Evolutionary conservation across 768 basidiomycete genomes (phyloP).

Genomic region (Tulasnella sp.): DNA sequence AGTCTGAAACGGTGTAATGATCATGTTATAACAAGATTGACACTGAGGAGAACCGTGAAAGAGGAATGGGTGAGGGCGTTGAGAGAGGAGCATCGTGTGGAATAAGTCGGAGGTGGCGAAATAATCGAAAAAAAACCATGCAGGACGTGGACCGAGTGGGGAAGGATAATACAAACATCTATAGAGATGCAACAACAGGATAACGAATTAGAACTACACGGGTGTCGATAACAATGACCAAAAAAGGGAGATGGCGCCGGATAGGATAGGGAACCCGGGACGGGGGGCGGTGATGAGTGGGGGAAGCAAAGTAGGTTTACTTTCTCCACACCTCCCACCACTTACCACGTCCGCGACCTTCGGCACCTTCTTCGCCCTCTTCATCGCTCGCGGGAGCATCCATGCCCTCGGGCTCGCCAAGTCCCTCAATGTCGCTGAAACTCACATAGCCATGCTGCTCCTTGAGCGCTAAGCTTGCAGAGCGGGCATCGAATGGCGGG

Average conservation of each 20-base stretch:
- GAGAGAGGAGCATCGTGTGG: neutral
- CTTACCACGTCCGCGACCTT: conserved; percentile 25
- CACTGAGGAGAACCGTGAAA: conserved; percentile 2
- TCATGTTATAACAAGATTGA: neutral
- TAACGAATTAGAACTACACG: neutral
- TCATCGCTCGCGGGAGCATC: conserved; percentile 28
- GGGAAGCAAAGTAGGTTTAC: conserved; percentile 24
- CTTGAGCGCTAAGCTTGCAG: conserved; percentile 32
- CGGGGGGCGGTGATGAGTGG: neutral
- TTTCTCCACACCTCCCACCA: conserved; percentile 36
- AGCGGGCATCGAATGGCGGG: conserved; percentile 34
- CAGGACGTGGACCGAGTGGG: conserved; percentile 12
- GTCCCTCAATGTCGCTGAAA: conserved; percentile 37
- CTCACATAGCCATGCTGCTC: conserved; percentile 36
- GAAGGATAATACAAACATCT: conserved; percentile 16
- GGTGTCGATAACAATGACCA: neutral
- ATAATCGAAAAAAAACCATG: neutral
- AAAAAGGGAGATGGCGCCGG: conserved; percentile 4
- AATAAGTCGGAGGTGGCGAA: neutral
- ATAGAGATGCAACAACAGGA: conserved; percentile 3
- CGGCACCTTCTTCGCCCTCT: conserved; percentile 19
- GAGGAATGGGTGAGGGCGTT: neutral
- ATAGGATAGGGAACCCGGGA: neutral
- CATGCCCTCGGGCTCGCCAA: conserved; percentile 35
- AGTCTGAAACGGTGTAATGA: neutral